Percentiles rank a stretch among this genome's conserved stretches.
Conservation (phyloP, 371 early-diverging fungal genomes). For the Syncephalastrum monosporum region DNA sequence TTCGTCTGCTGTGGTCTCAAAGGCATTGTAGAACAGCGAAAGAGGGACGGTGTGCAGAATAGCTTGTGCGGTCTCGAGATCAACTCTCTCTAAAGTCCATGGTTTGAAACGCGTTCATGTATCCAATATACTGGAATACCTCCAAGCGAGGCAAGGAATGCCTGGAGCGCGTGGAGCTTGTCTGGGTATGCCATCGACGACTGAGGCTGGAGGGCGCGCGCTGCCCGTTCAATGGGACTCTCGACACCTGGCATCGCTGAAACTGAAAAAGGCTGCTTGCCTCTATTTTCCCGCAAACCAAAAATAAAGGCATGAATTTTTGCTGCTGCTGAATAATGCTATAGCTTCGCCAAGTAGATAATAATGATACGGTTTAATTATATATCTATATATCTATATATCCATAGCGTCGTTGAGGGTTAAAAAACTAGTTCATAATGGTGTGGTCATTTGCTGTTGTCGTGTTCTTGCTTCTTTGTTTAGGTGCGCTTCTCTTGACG, state of each 20-base stretch:
- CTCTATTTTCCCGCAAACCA: no score
- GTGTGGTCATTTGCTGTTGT: no score
- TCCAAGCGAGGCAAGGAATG: constrained; percentile 27
- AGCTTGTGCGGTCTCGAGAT: constrained; percentile 22
- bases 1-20: constrained; percentile 27
- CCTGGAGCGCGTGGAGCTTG: constrained; percentile 26
- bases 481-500: no score
- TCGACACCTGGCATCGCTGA: constrained; percentile 25
- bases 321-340: no score
- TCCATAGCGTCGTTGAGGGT: no score
- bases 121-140: constrained; percentile 11
- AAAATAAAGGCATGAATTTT: no score
- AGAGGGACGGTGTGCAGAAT: constrained; percentile 26
- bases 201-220: constrained; percentile 22
- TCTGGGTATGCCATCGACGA: constrained; percentile 18
- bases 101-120: neutral
- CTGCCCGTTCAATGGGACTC: constrained; percentile 23
- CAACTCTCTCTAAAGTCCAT: constrained; percentile 1
- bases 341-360: no score
- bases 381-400: no score
- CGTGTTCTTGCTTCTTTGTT: no score
- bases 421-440: no score
- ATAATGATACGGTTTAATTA: no score
- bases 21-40: constrained; percentile 26
- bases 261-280: neutral